phyloP scores from a whole-genome alignment of 1,284 basidiomycete species.

The Cronartium ribicola region DNA sequence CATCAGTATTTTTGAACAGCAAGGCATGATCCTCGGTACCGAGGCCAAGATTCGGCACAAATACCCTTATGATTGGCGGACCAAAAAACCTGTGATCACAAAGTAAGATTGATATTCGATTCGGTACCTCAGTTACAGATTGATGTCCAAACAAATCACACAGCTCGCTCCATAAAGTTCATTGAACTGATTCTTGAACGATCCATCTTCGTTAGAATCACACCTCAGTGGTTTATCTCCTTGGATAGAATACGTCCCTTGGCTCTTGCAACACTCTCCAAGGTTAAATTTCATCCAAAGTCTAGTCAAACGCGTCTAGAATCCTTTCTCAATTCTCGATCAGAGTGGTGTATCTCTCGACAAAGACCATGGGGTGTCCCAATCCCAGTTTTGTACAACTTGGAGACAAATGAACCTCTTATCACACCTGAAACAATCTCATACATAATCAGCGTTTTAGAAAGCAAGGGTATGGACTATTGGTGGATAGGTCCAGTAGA shows the following conservation, averaged over 20 bases:
- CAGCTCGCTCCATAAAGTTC: background rate
- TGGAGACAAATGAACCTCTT: constrained; percentile 62
- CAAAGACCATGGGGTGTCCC: constrained; percentile 98
- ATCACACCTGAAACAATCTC: constrained; percentile 66
- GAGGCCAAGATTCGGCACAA: constrained; percentile 71
- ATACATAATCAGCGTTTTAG: constrained; percentile 72
- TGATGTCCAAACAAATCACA: constrained; percentile 10
- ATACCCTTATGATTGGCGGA: constrained; percentile 97
- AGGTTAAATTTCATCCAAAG: constrained; percentile 71
- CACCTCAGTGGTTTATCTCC: constrained; percentile 97
- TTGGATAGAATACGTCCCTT: constrained; percentile 73
- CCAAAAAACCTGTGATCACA: constrained; percentile 63
- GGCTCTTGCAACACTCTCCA: constrained; percentile 67
- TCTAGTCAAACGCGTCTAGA: constrained; percentile 77
- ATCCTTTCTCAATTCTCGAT: constrained; percentile 76
- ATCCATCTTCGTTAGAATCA: constrained; percentile 61
- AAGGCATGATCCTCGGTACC: constrained; percentile 64
- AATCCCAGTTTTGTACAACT: constrained; percentile 80
- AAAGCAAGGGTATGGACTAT: constrained; percentile 67
- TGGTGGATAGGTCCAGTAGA: constrained; percentile 88
- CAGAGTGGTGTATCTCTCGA: constrained; percentile 98
- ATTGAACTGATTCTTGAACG: background rate
- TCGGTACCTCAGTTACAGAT: too few relatives aligned
- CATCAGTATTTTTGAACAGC: constrained; percentile 61
- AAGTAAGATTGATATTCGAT: background rate